Evolutionary conservation across 2,329 filamentous ascomycete genomes (phyloP).

Genomic region (Cordyceps cicadae): DNA sequence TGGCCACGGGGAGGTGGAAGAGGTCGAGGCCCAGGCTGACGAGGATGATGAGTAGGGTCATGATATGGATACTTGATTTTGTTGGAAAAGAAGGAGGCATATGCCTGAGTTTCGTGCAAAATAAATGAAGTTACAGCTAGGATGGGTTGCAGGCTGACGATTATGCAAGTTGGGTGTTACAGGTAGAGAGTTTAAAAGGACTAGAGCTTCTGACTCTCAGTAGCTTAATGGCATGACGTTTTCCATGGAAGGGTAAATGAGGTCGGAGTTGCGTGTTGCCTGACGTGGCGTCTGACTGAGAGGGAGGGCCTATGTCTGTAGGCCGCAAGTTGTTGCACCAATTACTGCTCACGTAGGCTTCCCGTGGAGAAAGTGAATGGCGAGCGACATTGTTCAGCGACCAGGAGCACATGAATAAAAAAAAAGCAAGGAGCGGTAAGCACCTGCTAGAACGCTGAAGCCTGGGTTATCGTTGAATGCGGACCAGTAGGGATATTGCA

Average conservation of each 20-base stretch:
- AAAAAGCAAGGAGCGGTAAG: background rate
- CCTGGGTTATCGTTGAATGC: background rate
- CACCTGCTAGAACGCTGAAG: background rate
- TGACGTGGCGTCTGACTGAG: background rate
- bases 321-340: background rate
- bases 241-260: background rate
- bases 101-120: conserved; percentile 5
- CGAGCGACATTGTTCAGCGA: background rate
- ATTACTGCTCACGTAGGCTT: background rate
- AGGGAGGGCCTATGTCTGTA: background rate
- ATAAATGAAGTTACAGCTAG: background rate
- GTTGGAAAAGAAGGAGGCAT: background rate
- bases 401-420: background rate
- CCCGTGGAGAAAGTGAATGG: background rate
- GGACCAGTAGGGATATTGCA: background rate
- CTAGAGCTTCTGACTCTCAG: conserved; percentile 4
- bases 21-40: conserved; percentile 18
- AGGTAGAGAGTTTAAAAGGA: conserved; percentile 5
- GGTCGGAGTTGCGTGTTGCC: background rate
- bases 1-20: conserved; percentile 16
- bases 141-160: background rate
- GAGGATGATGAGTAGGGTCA: conserved; percentile 17
- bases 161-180: conserved; percentile 3
- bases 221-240: conserved; percentile 9
- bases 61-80: conserved; percentile 5